Percentiles rank a stretch among this genome's conserved stretches.
These are phyloP conservation scores for Cyclotella choctawhatcheeana DNA, from an alignment of 108 stramenopile genomes.

Conservation along the genomic window DNA sequence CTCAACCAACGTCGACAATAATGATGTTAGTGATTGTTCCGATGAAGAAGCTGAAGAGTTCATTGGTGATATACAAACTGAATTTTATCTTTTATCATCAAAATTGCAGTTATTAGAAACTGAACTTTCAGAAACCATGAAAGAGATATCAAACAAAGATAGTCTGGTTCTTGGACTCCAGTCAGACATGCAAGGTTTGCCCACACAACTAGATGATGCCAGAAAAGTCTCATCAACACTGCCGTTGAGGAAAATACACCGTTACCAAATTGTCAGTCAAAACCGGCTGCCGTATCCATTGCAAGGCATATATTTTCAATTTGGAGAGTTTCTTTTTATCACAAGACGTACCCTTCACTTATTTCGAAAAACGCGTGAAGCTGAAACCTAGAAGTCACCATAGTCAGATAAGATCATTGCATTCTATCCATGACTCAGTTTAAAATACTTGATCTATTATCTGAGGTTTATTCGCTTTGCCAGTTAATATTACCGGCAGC, in stretches of 20 bases:
- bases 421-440: too few relatives aligned
- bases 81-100: not conserved
- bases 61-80: constrained; percentile 18
- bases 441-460: too few relatives aligned
- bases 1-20: not conserved
- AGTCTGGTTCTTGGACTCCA: constrained; percentile 21
- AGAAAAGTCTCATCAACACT: too few relatives aligned
- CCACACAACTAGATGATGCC: too few relatives aligned
- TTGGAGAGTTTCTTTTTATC: not conserved
- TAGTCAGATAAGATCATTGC: too few relatives aligned
- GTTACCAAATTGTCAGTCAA: constrained; percentile 31
- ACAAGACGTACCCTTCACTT: constrained; percentile 9
- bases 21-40: constrained; percentile 6
- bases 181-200: constrained; percentile 4
- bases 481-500: not conserved
- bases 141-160: not conserved
- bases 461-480: too few relatives aligned
- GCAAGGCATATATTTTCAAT: constrained; percentile 19
- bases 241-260: constrained; percentile 43
- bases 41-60: constrained; percentile 15
- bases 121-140: constrained; percentile 9
- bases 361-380: not conserved
- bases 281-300: constrained; percentile 42
- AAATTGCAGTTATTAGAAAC: not conserved
- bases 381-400: too few relatives aligned